These are phyloP conservation scores for Penicillium capsulatum DNA, from an alignment of 2,329 filamentous ascomycete species.

Conservation along the genomic window DNA sequence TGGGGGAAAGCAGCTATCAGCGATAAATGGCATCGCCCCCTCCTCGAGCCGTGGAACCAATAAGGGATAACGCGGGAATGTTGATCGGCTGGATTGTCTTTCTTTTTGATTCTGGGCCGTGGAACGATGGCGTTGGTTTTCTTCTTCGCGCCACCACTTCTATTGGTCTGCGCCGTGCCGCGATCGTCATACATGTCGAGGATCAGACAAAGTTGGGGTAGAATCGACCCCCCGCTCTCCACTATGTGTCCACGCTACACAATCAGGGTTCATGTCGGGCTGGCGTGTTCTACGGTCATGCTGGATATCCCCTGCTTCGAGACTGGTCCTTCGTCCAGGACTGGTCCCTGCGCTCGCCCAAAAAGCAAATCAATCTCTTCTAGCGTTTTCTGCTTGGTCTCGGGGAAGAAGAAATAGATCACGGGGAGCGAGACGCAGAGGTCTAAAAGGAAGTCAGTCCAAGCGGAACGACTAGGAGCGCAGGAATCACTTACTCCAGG, in stretches of 20 bases:
- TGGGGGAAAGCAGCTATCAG: constrained; percentile 1
- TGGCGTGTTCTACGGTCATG: too few species aligned
- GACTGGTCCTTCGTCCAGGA: too few species aligned
- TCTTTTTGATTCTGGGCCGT: background rate
- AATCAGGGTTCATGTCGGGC: too few species aligned
- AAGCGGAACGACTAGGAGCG: background rate
- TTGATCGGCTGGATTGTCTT: constrained; percentile 18
- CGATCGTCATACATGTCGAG: too few species aligned
- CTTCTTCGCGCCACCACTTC: too few species aligned
- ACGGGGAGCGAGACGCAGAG: constrained; percentile 39
- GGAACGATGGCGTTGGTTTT: too few species aligned
- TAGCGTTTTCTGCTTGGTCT: constrained; percentile 51
- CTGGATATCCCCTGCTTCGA: too few species aligned
- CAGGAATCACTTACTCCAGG: constrained; percentile 46
- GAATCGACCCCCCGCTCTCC: too few species aligned
- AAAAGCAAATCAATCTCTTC: constrained; percentile 59
- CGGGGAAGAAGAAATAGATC: constrained; percentile 52
- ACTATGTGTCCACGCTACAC: too few species aligned
- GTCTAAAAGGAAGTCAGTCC: constrained; percentile 21
- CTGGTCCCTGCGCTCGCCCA: too few species aligned
- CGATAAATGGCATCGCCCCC: constrained; percentile 1
- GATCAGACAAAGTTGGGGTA: too few species aligned
- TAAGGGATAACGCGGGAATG: constrained; percentile 24
- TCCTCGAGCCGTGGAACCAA: constrained; percentile 10
- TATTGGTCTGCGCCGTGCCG: too few species aligned